phyloP scores from a whole-genome alignment of 805 yeast genomes.

The Brettanomyces custersianus region DNA sequence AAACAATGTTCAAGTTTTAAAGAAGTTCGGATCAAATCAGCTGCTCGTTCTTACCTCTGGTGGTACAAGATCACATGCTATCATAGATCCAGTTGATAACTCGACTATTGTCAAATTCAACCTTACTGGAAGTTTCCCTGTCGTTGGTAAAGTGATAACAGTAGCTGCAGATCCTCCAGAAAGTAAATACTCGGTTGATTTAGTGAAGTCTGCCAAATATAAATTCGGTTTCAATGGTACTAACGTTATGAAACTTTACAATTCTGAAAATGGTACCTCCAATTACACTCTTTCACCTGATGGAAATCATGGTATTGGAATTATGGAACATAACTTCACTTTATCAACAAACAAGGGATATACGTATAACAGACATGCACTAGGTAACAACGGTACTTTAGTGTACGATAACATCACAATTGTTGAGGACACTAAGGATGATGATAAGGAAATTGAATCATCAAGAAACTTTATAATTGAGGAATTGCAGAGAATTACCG shows the following conservation, averaged over 20 bases:
- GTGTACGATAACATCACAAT: constrained; percentile 19
- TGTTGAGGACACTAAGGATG: background rate
- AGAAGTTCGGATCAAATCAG: constrained; percentile 33
- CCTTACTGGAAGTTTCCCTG: constrained; percentile 21
- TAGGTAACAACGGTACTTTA: constrained; percentile 23
- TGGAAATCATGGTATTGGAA: constrained; percentile 40
- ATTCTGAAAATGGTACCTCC: constrained; percentile 38
- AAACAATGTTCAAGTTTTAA: constrained; percentile 31
- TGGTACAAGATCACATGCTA: constrained; percentile 18
- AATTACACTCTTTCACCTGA: constrained; percentile 30
- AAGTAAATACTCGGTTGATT: constrained; percentile 20
- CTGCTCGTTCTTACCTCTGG: constrained; percentile 16
- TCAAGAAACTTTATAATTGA: constrained; percentile 1
- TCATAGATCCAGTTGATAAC: constrained; percentile 15
- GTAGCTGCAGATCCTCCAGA: constrained; percentile 15
- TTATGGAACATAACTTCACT: constrained; percentile 25
- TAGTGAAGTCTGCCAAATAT: constrained; percentile 15
- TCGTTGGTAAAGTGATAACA: constrained; percentile 15
- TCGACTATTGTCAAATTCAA: constrained; percentile 13
- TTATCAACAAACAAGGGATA: constrained; percentile 15
- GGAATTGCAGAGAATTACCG: constrained; percentile 1
- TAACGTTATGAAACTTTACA: constrained; percentile 17
- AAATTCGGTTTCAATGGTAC: constrained; percentile 14
- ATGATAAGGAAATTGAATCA: background rate
- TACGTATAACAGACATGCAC: constrained; percentile 23